These are phyloP conservation scores for Agaricus blazei DNA, from an alignment of 768 basidiomycete species.

Conservation along the genomic window DNA sequence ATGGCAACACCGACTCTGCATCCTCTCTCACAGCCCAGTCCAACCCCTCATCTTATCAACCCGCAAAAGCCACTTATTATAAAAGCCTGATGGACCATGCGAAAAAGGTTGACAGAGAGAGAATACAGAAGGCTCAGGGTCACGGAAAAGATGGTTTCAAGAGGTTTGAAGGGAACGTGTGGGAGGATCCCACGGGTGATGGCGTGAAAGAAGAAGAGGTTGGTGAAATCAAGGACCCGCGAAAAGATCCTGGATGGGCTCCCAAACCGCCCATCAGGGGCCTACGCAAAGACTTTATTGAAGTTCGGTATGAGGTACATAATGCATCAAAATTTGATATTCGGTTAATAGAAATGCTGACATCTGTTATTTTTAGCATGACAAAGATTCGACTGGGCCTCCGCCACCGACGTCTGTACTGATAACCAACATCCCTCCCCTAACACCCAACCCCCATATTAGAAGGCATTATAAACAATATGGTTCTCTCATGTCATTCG, in stretches of 20 bases:
- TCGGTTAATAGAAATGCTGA: not conserved
- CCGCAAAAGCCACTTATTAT: conserved; percentile 23
- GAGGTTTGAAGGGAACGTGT: conserved; percentile 54
- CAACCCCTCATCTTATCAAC: conserved; percentile 13
- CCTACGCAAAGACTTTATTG: conserved; percentile 32
- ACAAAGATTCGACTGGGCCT: conserved; percentile 62
- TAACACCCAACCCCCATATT: conserved; percentile 64
- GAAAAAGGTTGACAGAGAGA: conserved; percentile 22
- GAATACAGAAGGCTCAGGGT: conserved; percentile 25
- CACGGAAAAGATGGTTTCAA: conserved; percentile 53
- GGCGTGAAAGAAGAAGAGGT: conserved; percentile 29
- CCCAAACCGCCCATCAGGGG: conserved; percentile 18
- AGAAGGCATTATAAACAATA: conserved; percentile 58
- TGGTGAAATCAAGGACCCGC: conserved; percentile 45
- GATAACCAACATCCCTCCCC: conserved; percentile 62
- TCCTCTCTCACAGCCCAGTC: conserved; percentile 20
- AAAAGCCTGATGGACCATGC: conserved; percentile 36
- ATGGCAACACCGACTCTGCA: conserved; percentile 45
- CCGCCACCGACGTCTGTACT: conserved; percentile 75
- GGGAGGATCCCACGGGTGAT: conserved; percentile 25
- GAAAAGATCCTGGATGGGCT: conserved; percentile 34
- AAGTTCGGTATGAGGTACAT: conserved; percentile 52
- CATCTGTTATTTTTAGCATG: conserved; percentile 47
- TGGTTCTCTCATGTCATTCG: conserved; percentile 62
- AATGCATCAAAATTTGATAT: conserved; percentile 16